These are phyloP conservation scores for Angomonas ambiguus DNA, from an alignment of 208 protist species.

Conservation along the genomic window DNA sequence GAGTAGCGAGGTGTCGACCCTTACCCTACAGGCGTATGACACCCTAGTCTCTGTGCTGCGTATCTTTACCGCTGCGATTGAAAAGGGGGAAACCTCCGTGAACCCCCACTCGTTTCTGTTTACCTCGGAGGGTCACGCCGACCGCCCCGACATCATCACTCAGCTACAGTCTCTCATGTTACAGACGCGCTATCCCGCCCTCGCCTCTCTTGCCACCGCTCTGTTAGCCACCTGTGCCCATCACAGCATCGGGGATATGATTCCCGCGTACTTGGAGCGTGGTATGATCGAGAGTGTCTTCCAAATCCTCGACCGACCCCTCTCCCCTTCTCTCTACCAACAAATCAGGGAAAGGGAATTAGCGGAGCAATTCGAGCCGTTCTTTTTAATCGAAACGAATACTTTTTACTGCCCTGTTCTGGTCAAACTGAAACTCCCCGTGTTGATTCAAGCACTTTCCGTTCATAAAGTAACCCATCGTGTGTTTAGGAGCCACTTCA, in stretches of 20 bases:
- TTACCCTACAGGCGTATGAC: constrained; percentile 43
- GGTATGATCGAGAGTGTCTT: constrained; percentile 63
- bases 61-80: constrained; percentile 39
- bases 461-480: constrained; percentile 65
- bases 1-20: constrained; percentile 15
- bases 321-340: neutral
- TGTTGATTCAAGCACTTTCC: constrained; percentile 77
- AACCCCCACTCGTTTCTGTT: constrained; percentile 62
- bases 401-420: constrained; percentile 4
- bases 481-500: constrained; percentile 28
- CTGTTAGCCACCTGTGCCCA: constrained; percentile 73
- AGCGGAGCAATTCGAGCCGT: neutral
- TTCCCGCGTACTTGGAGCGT: constrained; percentile 68
- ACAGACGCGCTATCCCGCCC: constrained; percentile 50
- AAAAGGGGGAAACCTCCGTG: constrained; percentile 33
- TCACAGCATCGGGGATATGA: constrained; percentile 81
- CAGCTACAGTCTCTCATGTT: constrained; percentile 48
- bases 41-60: constrained; percentile 46
- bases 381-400: neutral
- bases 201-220: constrained; percentile 38
- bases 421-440: constrained; percentile 30
- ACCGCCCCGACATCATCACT: constrained; percentile 42
- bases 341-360: neutral
- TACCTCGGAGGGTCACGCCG: constrained; percentile 25
- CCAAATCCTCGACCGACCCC: constrained; percentile 32